Evolutionary conservation across 1,284 basidiomycete genomes (phyloP), one percentile per base, ranked within the genome.

Genomic region (Singerocomus inundabilis): DNA sequence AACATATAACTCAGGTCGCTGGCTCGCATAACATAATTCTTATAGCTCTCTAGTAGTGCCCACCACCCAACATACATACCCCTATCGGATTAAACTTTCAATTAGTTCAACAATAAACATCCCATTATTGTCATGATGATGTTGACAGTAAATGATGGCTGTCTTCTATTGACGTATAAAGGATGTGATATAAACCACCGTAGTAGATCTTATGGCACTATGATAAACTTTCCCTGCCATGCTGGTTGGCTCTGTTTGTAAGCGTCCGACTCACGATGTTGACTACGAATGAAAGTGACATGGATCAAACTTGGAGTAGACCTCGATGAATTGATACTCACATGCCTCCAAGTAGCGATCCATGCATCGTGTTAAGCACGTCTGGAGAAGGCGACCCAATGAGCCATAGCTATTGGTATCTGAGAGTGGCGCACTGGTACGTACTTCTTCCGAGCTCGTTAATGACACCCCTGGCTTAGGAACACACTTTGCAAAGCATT

Each of bases 261-360:
- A 91, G 91, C 11, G 83, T 76, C 58, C 73, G 75, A 70, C 84
- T 85, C 34, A 90, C 83, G 46, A 89, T 79, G 64, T 84, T 86
- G 72, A 89, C 88, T 91, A 59, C 28, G 33, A 48, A 26, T n/a
- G 32, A 33, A 37, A 24, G 11, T 21, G 21, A 33, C 15, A 16
- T 26, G 26, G 4, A 35, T 59, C 37, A 52, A 44, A 31, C 10
- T 28, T 32, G 6, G 21, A 21, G 10, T 44, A 5, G 21, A 35
- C 12, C 15, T 44, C 37, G n/a, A 33, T 37, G 33, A 8, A 29
- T 12, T 3, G 25, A 29, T 42, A 55, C 88, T 74, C 61, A 91
- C 89, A 92, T 44, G 88, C 86, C 69, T 92, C 88, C 72, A 93
- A 77, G 65, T 91, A 93, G 35, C 89, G 79, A 50, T 91, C 88